These are phyloP conservation scores for Odontarrhena argentea DNA, from an alignment of 345 rosid species.

Conservation along the genomic window DNA sequence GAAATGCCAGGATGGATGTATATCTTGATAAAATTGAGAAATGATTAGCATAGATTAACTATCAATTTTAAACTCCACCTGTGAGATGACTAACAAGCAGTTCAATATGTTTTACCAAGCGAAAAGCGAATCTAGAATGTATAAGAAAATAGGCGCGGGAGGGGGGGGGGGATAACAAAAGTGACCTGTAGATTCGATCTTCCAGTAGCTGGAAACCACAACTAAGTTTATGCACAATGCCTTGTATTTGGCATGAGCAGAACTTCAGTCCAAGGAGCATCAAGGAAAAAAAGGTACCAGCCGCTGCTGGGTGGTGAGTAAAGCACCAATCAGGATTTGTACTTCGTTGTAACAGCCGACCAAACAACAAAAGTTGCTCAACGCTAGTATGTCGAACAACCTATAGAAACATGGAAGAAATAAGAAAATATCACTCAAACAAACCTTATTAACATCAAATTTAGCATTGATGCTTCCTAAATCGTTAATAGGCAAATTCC, in stretches of 20 bases:
- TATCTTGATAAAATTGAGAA: neutral
- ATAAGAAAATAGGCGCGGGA: neutral
- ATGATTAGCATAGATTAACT: neutral
- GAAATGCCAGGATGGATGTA: neutral
- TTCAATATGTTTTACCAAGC: neutral
- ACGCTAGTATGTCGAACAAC: constrained; percentile 87
- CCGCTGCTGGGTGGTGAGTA: constrained; percentile 93
- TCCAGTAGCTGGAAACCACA: constrained; percentile 85
- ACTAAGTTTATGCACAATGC: constrained; percentile 64
- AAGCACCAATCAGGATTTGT: constrained; percentile 86
- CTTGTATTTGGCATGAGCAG: constrained; percentile 83
- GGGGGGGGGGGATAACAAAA: neutral
- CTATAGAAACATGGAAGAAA: constrained; percentile 44
- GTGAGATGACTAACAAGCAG: neutral
- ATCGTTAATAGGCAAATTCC: neutral
- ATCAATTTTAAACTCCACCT: neutral
- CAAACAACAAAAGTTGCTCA: constrained; percentile 94
- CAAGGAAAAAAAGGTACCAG: constrained; percentile 92
- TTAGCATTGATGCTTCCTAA: neutral
- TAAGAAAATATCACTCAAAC: constrained; percentile 26
- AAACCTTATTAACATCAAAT: constrained; percentile 19
- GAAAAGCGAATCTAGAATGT: neutral
- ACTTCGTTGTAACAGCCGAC: constrained; percentile 90
- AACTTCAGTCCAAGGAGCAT: constrained; percentile 99
- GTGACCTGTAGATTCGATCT: constrained; percentile 93